Percentiles rank a stretch among this genome's conserved stretches.
Evolutionary conservation across 176 grass and related monocot species (phyloP).

Genomic region (Poa pratensis): DNA sequence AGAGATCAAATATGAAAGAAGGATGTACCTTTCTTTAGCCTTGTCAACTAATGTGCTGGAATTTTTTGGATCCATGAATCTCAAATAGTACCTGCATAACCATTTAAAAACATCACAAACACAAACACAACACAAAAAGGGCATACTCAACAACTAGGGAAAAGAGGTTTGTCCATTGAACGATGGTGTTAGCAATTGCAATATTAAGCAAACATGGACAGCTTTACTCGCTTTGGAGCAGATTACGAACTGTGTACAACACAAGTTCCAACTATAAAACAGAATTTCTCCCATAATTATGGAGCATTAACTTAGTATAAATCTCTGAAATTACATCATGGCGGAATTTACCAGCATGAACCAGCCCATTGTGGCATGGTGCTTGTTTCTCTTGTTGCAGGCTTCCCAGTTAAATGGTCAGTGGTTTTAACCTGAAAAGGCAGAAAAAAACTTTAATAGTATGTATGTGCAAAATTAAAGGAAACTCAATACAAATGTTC

Average conservation of each 20-base stretch:
- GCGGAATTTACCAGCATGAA: conserved; percentile 86
- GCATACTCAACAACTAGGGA: conserved; percentile 1
- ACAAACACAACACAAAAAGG: conserved; percentile 21
- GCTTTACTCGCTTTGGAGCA: background rate
- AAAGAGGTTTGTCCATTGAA: background rate
- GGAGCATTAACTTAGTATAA: conserved; percentile 9
- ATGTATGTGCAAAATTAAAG: conserved; percentile 13
- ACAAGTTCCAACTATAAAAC: background rate
- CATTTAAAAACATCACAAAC: background rate
- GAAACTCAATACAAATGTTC: background rate
- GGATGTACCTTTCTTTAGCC: conserved; percentile 85
- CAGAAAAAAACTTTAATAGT: conserved; percentile 23
- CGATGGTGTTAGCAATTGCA: conserved; percentile 17
- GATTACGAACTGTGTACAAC: background rate
- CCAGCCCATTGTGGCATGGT: conserved; percentile 99
- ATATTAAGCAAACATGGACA: background rate
- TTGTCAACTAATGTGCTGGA: conserved; percentile 77
- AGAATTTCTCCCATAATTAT: background rate
- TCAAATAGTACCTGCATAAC: conserved; percentile 87
- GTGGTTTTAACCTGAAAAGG: conserved; percentile 75
- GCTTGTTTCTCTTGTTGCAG: conserved; percentile 91
- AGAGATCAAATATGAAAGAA: conserved; percentile 30
- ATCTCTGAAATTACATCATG: conserved; percentile 27
- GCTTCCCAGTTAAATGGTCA: conserved; percentile 62
- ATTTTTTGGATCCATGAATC: conserved; percentile 99